Conservation (phyloP, 1,284 basidiomycete species). For the Fomitopsis betulina region DNA sequence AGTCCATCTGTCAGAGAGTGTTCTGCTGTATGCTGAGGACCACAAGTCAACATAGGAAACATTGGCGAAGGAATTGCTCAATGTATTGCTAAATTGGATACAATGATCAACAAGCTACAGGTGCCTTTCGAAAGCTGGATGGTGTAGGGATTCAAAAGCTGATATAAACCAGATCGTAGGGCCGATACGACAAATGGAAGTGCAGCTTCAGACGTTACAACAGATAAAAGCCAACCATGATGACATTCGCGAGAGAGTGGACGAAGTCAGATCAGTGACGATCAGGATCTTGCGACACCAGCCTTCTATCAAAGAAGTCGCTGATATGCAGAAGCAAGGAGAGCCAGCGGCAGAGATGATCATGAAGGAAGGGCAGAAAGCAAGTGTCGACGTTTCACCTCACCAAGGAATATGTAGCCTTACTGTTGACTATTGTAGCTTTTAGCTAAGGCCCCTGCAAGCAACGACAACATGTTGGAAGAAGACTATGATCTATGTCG, state of each 20-base stretch:
- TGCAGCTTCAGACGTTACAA: neutral
- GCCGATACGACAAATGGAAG: conserved; percentile 14
- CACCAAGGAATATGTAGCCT: neutral
- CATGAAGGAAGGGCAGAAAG: conserved; percentile 48
- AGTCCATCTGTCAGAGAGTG: neutral
- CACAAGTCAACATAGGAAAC: conserved; percentile 40
- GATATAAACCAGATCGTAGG: conserved; percentile 3
- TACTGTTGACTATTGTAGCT: conserved; percentile 3
- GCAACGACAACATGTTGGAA: conserved; percentile 19
- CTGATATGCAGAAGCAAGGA: conserved; percentile 35
- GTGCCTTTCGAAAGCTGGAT: neutral
- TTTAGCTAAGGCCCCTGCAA: neutral
- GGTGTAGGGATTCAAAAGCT: conserved; percentile 13
- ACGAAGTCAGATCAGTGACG: neutral
- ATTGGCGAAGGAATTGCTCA: conserved; percentile 39
- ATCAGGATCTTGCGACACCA: conserved; percentile 16
- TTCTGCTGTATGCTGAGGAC: neutral
- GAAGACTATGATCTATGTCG: conserved; percentile 13
- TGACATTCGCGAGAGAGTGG: neutral
- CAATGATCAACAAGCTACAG: conserved; percentile 35
- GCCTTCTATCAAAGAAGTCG: conserved; percentile 32
- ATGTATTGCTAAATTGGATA: conserved; percentile 37
- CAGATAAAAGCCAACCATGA: conserved; percentile 1
- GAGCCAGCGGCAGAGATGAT: conserved; percentile 37
- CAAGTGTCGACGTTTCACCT: conserved; percentile 14